These are phyloP conservation scores for Auriscalpium orientale DNA, from an alignment of 768 basidiomycete genomes.

Conservation along the genomic window DNA sequence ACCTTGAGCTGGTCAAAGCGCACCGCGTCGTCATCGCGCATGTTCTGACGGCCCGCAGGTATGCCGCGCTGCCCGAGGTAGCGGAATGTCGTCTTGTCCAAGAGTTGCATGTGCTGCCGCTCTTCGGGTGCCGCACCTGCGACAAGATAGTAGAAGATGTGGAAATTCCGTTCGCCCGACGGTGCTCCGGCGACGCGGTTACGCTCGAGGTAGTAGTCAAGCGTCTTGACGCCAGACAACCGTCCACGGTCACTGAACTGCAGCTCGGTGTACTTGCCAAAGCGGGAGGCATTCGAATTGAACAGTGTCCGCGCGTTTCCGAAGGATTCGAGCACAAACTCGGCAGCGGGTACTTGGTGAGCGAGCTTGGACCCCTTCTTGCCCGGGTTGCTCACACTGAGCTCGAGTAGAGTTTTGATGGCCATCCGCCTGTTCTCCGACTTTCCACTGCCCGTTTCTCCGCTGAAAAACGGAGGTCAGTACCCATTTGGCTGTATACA, in stretches of 20 bases:
- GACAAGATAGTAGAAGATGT: conserved; percentile 95
- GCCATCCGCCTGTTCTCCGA: conserved; percentile 86
- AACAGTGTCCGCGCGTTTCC: conserved; percentile 88
- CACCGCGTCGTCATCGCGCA: conserved; percentile 72
- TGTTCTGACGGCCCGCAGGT: conserved; percentile 34
- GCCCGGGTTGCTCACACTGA: conserved; percentile 79
- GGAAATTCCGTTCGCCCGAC: conserved; percentile 92
- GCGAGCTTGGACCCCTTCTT: conserved; percentile 93
- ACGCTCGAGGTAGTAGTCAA: conserved; percentile 93
- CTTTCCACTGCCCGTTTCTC: conserved; percentile 91
- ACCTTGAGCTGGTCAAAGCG: conserved; percentile 92
- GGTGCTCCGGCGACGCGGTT: conserved; percentile 83
- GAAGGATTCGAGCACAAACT: conserved; percentile 93
- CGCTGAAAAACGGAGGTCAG: conserved; percentile 37
- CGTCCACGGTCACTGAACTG: conserved; percentile 93
- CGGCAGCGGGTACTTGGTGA: conserved; percentile 80
- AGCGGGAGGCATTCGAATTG: conserved; percentile 93
- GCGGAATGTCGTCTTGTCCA: conserved; percentile 74
- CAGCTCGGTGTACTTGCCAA: conserved; percentile 96
- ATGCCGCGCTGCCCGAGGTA: conserved; percentile 73
- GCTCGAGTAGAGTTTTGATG: conserved; percentile 87
- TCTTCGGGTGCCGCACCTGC: conserved; percentile 88
- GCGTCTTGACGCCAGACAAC: conserved; percentile 83
- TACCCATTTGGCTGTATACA: not conserved
- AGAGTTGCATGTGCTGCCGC: conserved; percentile 76